These are phyloP conservation scores for Collybiopsis luxurians DNA, from an alignment of 768 basidiomycete species.

Conservation along the genomic window DNA sequence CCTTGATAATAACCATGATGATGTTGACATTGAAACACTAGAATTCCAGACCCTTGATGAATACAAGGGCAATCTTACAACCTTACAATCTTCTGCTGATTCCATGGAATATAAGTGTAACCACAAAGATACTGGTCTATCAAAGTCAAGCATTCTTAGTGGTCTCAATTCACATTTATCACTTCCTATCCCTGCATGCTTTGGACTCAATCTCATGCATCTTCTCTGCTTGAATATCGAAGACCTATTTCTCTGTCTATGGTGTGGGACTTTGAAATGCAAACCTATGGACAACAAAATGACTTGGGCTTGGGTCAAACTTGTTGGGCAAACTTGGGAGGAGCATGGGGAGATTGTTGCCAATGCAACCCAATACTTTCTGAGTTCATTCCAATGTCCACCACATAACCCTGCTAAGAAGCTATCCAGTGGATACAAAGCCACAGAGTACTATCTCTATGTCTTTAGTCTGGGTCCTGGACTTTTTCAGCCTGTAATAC, in stretches of 20 bases:
- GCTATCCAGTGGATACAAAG: constrained; percentile 28
- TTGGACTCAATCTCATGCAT: constrained; percentile 42
- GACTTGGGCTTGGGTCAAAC: constrained; percentile 20
- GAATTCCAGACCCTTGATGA: background rate
- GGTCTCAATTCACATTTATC: constrained; percentile 20
- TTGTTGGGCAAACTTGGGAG: constrained; percentile 15
- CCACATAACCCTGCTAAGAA: constrained; percentile 31
- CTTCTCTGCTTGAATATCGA: constrained; percentile 23
- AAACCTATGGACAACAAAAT: constrained; percentile 9
- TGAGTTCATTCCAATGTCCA: constrained; percentile 23
- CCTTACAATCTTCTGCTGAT: constrained; percentile 16
- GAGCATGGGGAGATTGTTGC: constrained; percentile 20
- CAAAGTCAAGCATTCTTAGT: constrained; percentile 32
- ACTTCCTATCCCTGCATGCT: constrained; percentile 30
- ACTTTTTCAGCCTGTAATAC: constrained; percentile 20
- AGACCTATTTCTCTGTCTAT: constrained; percentile 21
- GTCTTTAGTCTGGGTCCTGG: constrained; percentile 24
- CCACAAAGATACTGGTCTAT: constrained; percentile 32
- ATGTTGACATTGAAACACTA: background rate
- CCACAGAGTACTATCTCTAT: constrained; percentile 25
- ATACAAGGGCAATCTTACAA: constrained; percentile 18
- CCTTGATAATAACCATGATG: background rate
- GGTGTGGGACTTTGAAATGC: constrained; percentile 20
- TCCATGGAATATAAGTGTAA: constrained; percentile 20
- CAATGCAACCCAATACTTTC: constrained; percentile 15